Evolutionary conservation across 306 rosid species (phyloP), one percentile per base, ranked within the genome.

Genomic region (Sphenostylis stenocarpa): DNA sequence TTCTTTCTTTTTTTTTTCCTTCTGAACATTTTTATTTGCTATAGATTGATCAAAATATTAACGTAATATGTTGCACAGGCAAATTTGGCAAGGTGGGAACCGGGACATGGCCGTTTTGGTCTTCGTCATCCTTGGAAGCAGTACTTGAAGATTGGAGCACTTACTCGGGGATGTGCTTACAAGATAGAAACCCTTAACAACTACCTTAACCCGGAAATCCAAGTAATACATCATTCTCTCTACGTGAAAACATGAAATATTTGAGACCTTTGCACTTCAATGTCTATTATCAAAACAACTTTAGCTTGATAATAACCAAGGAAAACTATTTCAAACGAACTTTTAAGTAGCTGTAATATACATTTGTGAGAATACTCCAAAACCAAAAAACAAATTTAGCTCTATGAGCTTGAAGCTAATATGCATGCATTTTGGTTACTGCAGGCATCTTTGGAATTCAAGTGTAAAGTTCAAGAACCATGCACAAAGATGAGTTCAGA

Each of bases 61-160:
- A 58, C 41, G n/a, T 34, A n/a, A 63, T 63, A 63, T 63, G 10
- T 34, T 63, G n/a, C 7, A 33, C 45, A 94, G 98, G 96, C 89
- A 73, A 95, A 89, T 84, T 91, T 92, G 43, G 97, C 97, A 51
- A 84, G 89, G 81, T 95, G 97, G 98, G 99, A 95, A 73, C 99
- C 97, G 28, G 90, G 91, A 41, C 99, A 95, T 79, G 99, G 97
- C 1, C 71, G 81, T 44, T 95, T 90, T 83, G 62, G 72, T 4
- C 88, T 92, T 77, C 78, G 92, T 4, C 97, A 95, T 36, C 97
- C 97, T 63, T 95, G 99, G 99, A 88, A 79, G 70, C 94, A 91
- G 21, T 95, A 95, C 77, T 82, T 92, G 85, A 89, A 91, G 84
- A 74, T 88, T 34, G 99, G 97, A 80, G 85, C 84, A 31, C 88